A percentile compares a stretch with the other conserved stretches of the same genome.
phyloP scores from a whole-genome alignment of 2,329 filamentous ascomycete species.

The Triangularia setosa region DNA sequence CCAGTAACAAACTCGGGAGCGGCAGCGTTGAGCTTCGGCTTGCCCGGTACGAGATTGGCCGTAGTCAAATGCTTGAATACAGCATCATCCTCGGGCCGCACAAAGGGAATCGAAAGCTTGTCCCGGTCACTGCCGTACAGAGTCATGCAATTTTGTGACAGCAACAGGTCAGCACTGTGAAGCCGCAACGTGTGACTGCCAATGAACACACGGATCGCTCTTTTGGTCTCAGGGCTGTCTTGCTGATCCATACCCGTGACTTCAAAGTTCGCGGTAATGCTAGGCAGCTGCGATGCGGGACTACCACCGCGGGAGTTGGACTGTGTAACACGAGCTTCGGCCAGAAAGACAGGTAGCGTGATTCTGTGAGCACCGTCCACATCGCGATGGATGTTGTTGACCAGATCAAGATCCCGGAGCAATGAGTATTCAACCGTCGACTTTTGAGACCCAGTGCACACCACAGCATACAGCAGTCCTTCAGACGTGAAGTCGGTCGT shows the following conservation, averaged over 20 bases:
- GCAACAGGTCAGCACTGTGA: constrained; percentile 84
- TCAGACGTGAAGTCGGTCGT: constrained; percentile 86
- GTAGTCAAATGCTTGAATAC: constrained; percentile 75
- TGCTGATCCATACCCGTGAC: constrained; percentile 58
- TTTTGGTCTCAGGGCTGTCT: constrained; percentile 48
- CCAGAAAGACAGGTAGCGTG: constrained; percentile 79
- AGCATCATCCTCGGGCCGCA: constrained; percentile 82
- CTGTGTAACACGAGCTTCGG: constrained; percentile 80
- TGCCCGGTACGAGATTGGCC: constrained; percentile 50
- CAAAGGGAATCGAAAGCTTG: constrained; percentile 85
- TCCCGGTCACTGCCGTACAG: constrained; percentile 82
- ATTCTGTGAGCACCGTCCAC: constrained; percentile 65
- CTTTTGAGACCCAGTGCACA: constrained; percentile 87
- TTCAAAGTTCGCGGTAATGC: constrained; percentile 74
- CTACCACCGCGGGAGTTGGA: constrained; percentile 69
- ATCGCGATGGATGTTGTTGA: constrained; percentile 61
- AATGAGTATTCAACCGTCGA: constrained; percentile 77
- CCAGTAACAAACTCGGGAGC: constrained; percentile 43
- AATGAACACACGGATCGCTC: constrained; percentile 77
- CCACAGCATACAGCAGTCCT: constrained; percentile 81
- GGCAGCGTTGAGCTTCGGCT: constrained; percentile 53
- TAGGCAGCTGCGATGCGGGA: constrained; percentile 61
- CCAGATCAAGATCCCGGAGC: constrained; percentile 68
- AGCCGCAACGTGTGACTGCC: constrained; percentile 83
- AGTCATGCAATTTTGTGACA: constrained; percentile 86